Conservation (phyloP, 768 basidiomycete genomes). For the Podaxis sp. region DNA sequence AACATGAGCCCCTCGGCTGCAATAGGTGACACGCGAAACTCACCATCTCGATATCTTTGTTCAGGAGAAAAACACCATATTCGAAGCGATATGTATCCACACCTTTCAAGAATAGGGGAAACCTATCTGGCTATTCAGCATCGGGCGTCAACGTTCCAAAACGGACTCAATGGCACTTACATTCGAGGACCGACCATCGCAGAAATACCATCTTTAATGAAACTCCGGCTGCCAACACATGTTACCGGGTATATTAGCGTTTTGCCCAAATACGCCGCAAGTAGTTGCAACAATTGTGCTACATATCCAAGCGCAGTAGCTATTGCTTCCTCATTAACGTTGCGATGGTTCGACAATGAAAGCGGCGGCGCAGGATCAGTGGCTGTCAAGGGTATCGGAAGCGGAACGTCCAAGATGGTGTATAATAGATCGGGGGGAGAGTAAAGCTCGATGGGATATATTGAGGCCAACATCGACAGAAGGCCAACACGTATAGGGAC, state of each 20-base stretch:
- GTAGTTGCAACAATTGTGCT: conserved; percentile 80
- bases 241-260: conserved; percentile 86
- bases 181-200: conserved; percentile 94
- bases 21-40: conserved; percentile 19
- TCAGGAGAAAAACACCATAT: conserved; percentile 94
- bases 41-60: conserved; percentile 97
- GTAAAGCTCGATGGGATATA: conserved; percentile 89
- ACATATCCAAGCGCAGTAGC: conserved; percentile 91
- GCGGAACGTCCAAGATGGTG: conserved; percentile 81
- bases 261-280: conserved; percentile 77
- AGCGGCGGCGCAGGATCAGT: conserved; percentile 87
- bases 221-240: conserved; percentile 85
- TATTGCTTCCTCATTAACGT: conserved; percentile 80
- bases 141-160: background rate
- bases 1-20: conserved; percentile 14
- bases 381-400: conserved; percentile 78
- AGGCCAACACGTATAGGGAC: conserved; percentile 59
- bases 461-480: conserved; percentile 66
- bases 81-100: conserved; percentile 97
- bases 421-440: conserved; percentile 87
- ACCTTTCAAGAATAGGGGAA: conserved; percentile 91
- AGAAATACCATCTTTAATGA: conserved; percentile 91
- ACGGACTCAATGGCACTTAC: conserved; percentile 45
- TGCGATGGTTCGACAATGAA: conserved; percentile 58
- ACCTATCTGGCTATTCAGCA: conserved; percentile 51